Base-by-base conservation (phyloP, 2,329 filamentous ascomycete genomes). In the Cephalotrichum gorgonifer region DNA sequence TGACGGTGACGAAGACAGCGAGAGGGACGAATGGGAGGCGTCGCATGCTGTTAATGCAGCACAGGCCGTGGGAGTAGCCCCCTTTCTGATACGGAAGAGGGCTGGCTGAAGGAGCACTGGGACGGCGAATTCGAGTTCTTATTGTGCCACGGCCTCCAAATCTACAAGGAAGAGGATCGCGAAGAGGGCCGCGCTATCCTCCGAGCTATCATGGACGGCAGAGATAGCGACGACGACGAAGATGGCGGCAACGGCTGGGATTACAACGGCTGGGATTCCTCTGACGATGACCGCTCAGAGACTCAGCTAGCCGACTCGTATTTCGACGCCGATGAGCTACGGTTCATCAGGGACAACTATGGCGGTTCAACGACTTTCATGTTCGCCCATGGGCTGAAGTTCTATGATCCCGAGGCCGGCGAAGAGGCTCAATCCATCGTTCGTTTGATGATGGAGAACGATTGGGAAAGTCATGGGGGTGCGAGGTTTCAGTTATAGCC, bases 91-190 rank as follows among this genome's bases (percentile, higher is more conserved):
- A 55, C 54, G 9, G 58, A 68, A 52, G 65, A 61, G 47, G 22
- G 47, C n/a, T 70, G 62, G 58, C 54, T 69, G 28, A 66, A 64
- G 47, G 41, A 56, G 7, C 14, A 66, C 46, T 68, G 55, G 33
- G 50, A 54, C 9, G 51, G 51, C 33, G 62, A 68, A 50, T 66
- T 57, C 51, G 51, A 61, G 9, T 68, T 69, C 48, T 57, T 69
- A 4, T 30, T 26, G 3, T n/a, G 26, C 6, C 49, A 61, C 49
- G 58, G 60, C 0, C 54, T 68, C 22, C 62, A 50, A 14, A 67
- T 69, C 43, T 52, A 62, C 52, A 60, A 64, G 8, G 62, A 67
- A 3, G 62, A 67, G 42, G 60, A 69, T 48, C 64, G 65, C 27
- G 62, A 56, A 44, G 57, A 66, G 45, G 65, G 65, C 5, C 53